Evolutionary conservation across 306 rosid species (phyloP).

Genomic region (Vigna trinervia): DNA sequence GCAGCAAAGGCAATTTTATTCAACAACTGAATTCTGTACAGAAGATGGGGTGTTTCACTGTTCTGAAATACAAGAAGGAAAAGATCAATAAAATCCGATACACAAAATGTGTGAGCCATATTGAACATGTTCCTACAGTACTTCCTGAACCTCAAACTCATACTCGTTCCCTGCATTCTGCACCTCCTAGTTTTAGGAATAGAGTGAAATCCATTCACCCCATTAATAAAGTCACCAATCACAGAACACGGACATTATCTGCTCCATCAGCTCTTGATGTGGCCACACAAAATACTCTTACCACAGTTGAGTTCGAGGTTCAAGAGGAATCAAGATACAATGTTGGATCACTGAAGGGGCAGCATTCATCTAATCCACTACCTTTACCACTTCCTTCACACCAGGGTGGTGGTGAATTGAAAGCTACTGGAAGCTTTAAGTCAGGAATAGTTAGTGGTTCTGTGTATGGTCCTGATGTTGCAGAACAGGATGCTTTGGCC

Average conservation of each 20-base stretch:
- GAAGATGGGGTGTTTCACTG: constrained; percentile 82
- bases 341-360: constrained; percentile 52
- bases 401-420: constrained; percentile 51
- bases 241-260: constrained; percentile 69
- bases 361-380: constrained; percentile 57
- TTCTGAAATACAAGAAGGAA: constrained; percentile 72
- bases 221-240: constrained; percentile 44
- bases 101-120: constrained; percentile 39
- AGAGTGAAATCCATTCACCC: constrained; percentile 66
- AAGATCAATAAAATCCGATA: constrained; percentile 50
- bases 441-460: constrained; percentile 58
- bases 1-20: constrained; percentile 49
- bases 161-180: constrained; percentile 57
- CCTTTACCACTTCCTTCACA: constrained; percentile 93
- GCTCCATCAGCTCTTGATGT: constrained; percentile 80
- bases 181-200: constrained; percentile 78
- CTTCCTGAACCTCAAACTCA: constrained; percentile 70
- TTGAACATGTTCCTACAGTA: constrained; percentile 52
- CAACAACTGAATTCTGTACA: constrained; percentile 32
- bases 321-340: constrained; percentile 55
- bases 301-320: constrained; percentile 60
- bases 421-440: constrained; percentile 66
- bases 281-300: constrained; percentile 63
- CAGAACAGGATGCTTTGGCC: constrained; percentile 64
- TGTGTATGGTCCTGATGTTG: constrained; percentile 54